Percentiles rank a stretch among this genome's conserved stretches.
These are phyloP conservation scores for Carpinus fangiana DNA, from an alignment of 306 rosid species.

Conservation along the genomic window DNA sequence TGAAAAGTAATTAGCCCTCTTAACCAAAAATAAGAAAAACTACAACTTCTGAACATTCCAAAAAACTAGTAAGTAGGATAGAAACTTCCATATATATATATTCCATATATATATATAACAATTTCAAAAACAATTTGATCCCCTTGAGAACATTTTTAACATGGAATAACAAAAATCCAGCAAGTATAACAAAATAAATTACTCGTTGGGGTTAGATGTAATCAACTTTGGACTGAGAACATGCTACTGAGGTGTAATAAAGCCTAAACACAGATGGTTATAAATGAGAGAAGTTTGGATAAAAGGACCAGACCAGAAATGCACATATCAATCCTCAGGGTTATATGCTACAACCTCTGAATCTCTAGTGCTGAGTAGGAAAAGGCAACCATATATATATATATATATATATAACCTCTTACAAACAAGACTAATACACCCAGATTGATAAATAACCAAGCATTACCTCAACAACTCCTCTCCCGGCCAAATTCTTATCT, in stretches of 20 bases:
- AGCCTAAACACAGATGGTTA: neutral
- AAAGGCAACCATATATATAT: too few relatives aligned
- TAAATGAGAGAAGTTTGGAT: neutral
- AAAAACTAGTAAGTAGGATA: neutral
- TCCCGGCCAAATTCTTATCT: conserved; percentile 33
- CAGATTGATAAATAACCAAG: neutral
- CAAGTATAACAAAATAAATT: neutral
- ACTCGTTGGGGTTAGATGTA: neutral
- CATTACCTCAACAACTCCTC: conserved; percentile 54
- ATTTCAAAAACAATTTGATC: neutral
- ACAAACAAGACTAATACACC: too few relatives aligned
- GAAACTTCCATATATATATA: neutral
- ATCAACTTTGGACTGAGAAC: neutral
- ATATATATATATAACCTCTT: too few relatives aligned
- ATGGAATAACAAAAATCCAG: neutral
- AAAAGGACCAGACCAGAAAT: neutral
- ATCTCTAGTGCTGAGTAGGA: neutral
- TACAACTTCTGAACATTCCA: neutral
- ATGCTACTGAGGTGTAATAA: neutral
- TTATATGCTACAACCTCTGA: neutral
- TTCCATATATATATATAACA: neutral
- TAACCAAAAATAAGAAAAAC: neutral
- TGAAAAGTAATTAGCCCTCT: neutral
- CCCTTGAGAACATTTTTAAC: neutral
- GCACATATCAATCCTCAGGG: neutral